phyloP scores from a whole-genome alignment of 257 asterid genomes.

The Jasminum sambac region DNA sequence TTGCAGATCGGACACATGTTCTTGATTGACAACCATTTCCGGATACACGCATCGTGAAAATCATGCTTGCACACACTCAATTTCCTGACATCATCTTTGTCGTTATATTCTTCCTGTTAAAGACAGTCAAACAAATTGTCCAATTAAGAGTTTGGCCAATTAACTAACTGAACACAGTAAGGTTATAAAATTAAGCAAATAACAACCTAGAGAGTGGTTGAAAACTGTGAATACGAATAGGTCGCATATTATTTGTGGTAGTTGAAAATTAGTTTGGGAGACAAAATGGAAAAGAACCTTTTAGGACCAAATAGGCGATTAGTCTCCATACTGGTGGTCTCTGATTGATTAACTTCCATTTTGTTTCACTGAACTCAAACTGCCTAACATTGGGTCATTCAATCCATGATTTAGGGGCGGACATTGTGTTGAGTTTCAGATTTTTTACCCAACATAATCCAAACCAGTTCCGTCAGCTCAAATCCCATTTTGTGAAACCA shows the following conservation, averaged over 20 bases:
- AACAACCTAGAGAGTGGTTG: too few species aligned
- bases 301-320: too few species aligned
- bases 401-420: too few species aligned
- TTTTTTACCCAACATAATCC: too few species aligned
- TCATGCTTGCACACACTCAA: constrained; percentile 49
- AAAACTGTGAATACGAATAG: too few species aligned
- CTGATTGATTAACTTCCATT: background rate
- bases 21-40: constrained; percentile 58
- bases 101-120: constrained; percentile 64
- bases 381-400: background rate
- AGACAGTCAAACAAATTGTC: background rate
- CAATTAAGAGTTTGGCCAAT: too few species aligned
- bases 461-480: too few species aligned
- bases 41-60: constrained; percentile 53
- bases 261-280: too few species aligned
- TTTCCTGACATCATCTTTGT: constrained; percentile 59
- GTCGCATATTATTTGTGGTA: too few species aligned
- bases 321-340: background rate
- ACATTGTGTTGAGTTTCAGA: too few species aligned
- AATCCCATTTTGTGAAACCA: too few species aligned
- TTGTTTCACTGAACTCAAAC: background rate
- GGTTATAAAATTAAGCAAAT: background rate
- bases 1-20: constrained; percentile 62
- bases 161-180: background rate
- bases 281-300: too few species aligned